Conservation (phyloP, 768 basidiomycete genomes). For the Boletus pseudo-olivaceus region DNA sequence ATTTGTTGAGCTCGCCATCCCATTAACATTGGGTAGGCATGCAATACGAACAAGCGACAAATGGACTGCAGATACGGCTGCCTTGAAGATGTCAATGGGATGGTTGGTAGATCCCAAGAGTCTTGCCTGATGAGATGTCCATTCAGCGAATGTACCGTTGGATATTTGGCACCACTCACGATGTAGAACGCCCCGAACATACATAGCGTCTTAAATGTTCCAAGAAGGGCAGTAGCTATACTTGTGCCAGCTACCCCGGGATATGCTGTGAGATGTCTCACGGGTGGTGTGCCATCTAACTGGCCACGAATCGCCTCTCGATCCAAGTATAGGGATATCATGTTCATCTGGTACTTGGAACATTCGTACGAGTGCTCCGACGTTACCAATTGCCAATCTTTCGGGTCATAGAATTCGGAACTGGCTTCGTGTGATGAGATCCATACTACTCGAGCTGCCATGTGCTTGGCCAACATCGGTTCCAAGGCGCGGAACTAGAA, state of each 20-base stretch:
- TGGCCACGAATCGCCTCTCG: constrained; percentile 34
- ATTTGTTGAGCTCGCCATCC: neutral
- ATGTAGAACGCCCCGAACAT: constrained; percentile 61
- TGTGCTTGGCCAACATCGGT: constrained; percentile 45
- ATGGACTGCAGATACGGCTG: constrained; percentile 65
- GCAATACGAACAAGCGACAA: constrained; percentile 56
- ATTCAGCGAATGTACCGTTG: constrained; percentile 1
- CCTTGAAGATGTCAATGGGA: constrained; percentile 57
- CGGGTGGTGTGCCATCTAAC: constrained; percentile 8
- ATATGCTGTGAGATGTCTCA: constrained; percentile 58
- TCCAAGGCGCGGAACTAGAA: constrained; percentile 62
- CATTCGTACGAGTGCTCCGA: constrained; percentile 63
- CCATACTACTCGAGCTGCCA: constrained; percentile 65
- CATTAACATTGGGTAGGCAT: constrained; percentile 39
- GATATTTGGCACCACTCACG: constrained; percentile 39
- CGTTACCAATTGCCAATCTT: constrained; percentile 70
- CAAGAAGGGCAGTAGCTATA: constrained; percentile 48
- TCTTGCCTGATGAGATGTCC: constrained; percentile 50
- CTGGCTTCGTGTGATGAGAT: constrained; percentile 68
- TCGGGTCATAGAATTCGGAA: constrained; percentile 49
- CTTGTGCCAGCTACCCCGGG: constrained; percentile 71
- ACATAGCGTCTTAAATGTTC: constrained; percentile 41
- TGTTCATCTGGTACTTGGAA: constrained; percentile 75
- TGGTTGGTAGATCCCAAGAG: constrained; percentile 65
- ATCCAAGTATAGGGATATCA: constrained; percentile 58